A percentile compares a stretch with the other conserved stretches of the same genome.
phyloP scores from a whole-genome alignment of 2,329 filamentous ascomycete species.

The Diaporthe eres region DNA sequence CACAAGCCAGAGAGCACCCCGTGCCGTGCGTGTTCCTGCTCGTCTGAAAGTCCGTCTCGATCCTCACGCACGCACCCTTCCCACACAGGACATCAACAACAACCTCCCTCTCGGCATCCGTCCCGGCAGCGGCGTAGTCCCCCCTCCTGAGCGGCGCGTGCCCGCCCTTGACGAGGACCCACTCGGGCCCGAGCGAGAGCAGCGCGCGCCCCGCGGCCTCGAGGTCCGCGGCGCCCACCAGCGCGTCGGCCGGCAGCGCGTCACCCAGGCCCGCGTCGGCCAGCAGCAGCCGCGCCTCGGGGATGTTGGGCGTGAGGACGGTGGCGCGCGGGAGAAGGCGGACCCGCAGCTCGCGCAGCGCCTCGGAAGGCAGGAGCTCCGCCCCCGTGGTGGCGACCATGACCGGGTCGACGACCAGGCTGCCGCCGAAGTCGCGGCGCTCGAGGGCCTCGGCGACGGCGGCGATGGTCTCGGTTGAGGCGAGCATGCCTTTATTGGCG shows the following conservation, averaged over 20 bases:
- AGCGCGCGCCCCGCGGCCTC: constrained; percentile 77
- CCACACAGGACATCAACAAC: constrained; percentile 86
- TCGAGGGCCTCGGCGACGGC: constrained; percentile 76
- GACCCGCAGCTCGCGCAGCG: constrained; percentile 72
- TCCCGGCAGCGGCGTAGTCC: constrained; percentile 71
- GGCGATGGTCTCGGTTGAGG: constrained; percentile 77
- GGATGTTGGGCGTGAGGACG: constrained; percentile 82
- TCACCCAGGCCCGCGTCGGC: constrained; percentile 64
- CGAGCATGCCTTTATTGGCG: constrained; percentile 80
- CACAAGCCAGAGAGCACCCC: constrained; percentile 92
- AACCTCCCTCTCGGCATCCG: constrained; percentile 71
- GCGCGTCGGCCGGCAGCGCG: constrained; percentile 53
- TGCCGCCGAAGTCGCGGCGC: constrained; percentile 64
- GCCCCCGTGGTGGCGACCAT: constrained; percentile 92
- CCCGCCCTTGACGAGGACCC: constrained; percentile 91
- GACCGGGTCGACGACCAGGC: constrained; percentile 84
- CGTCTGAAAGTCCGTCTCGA: constrained; percentile 79
- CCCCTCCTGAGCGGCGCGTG: constrained; percentile 82
- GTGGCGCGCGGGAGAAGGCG: constrained; percentile 76
- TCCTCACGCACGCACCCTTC: constrained; percentile 65
- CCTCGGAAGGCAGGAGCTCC: constrained; percentile 74
- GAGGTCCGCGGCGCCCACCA: constrained; percentile 75
- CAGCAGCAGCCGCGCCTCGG: constrained; percentile 79
- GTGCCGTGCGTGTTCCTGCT: constrained; percentile 93
- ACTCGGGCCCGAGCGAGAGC: constrained; percentile 78